Evolutionary conservation across 2,329 filamentous ascomycete genomes (phyloP), one percentile per base, ranked within the genome.

Genomic region (Arthrinium puccinioides): DNA sequence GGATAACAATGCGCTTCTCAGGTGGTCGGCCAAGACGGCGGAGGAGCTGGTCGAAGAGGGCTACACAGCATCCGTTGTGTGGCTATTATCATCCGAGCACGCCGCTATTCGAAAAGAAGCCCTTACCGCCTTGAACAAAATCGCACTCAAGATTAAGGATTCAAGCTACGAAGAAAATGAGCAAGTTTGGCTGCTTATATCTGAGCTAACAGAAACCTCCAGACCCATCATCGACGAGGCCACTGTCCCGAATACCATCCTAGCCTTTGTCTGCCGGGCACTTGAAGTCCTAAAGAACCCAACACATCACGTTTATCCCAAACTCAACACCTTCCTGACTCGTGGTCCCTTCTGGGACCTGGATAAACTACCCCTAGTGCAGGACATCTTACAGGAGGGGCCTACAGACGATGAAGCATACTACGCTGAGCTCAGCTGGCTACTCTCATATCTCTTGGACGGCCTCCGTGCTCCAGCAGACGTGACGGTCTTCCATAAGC

Each of bases 281-380:
- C 68, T 94, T 7, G 64, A 73, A 2, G 77, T 94, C 13, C 63
- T 94, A 31, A 74, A 71, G 16, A 81, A 87, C 43, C 90, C 90
- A 1, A 70, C 87, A 13, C 87, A 94, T 54, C 77, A 76, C 42
- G 74, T 96, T 25, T 97, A 95, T 56, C 76, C 79, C 40, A 95
- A 95, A 56, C 66, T 92, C 60, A 95, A 94, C 64, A 69, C 72
- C 6, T 96, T 89, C 57, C 74, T 97, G 24, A 86, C 86, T 16
- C 79, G 79, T 36, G 76, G 79, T 0, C 89, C 90, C 1, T 60
- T 70, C 18, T 97, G 90, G 90, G 71, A 80, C 10, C 54, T 81
- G 14, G 76, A 85, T 41, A 81, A 78, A 53, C 76, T 92, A 18
- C 74, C 92, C 7, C 69, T 90, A n/a, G 76, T 78, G 18, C 70